Evolutionary conservation across 1,284 basidiomycete genomes (phyloP).

Genomic region (Cutaneotrichosporon dermatis): DNA sequence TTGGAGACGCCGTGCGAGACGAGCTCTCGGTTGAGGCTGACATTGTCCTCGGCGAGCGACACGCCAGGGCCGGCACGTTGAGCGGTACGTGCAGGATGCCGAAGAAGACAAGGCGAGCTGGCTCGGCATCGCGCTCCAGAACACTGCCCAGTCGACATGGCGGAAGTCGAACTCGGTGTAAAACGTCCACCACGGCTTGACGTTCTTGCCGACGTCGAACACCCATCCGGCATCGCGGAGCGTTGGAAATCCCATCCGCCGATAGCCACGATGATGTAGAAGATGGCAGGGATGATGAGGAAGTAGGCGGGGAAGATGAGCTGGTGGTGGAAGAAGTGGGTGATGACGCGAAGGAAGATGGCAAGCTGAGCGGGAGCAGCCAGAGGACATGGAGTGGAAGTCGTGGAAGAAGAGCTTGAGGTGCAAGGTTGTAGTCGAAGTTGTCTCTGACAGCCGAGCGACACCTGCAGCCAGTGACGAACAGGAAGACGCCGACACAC

Average conservation of each 20-base stretch:
- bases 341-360: slow-evolving; percentile 72
- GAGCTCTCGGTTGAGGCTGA: slow-evolving; percentile 89
- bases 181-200: slow-evolving; percentile 74
- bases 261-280: slow-evolving; percentile 72
- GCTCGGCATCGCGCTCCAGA: slow-evolving; percentile 69
- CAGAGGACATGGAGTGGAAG: slow-evolving; percentile 64
- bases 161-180: slow-evolving; percentile 68
- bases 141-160: slow-evolving; percentile 59
- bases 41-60: slow-evolving; percentile 80
- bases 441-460: slow-evolving; percentile 78
- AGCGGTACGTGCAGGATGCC: slow-evolving; percentile 87
- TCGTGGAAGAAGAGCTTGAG: slow-evolving; percentile 59
- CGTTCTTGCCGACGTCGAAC: slow-evolving; percentile 68
- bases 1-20: slow-evolving; percentile 92
- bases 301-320: slow-evolving; percentile 91
- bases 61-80: slow-evolving; percentile 91
- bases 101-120: slow-evolving; percentile 45
- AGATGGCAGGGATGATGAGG: slow-evolving; percentile 72
- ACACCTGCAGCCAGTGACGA: slow-evolving; percentile 83
- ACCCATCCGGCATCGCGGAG: slow-evolving; percentile 75
- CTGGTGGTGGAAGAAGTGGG: slow-evolving; percentile 75
- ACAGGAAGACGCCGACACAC: slow-evolving; percentile 88
- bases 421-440: slow-evolving; percentile 65
- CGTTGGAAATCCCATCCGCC: slow-evolving; percentile 60
- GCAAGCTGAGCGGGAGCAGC: slow-evolving; percentile 74